phyloP scores from a whole-genome alignment of 306 rosid genomes.

The Abrus precatorius region DNA sequence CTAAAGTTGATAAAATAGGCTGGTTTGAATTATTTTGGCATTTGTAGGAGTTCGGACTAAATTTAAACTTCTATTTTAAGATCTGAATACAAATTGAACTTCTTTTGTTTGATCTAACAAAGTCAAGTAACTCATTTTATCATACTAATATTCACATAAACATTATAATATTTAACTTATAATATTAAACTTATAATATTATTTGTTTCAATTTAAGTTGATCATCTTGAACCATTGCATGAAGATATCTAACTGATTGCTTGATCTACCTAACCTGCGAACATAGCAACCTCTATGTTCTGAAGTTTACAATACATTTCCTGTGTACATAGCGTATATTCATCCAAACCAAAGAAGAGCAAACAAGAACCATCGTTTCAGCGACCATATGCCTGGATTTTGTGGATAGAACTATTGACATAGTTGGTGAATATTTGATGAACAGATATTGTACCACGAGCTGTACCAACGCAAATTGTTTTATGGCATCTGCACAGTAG shows the following conservation, averaged over 20 bases:
- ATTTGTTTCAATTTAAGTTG: not conserved
- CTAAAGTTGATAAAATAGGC: too few species aligned
- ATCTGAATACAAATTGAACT: too few species aligned
- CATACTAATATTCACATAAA: not conserved
- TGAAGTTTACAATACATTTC: not conserved
- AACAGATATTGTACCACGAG: not conserved
- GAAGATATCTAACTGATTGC: not conserved
- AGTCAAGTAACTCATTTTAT: too few species aligned
- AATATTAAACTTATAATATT: not conserved
- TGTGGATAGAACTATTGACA: not conserved
- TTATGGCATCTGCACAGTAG: not conserved
- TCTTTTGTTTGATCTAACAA: too few species aligned
- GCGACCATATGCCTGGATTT: not conserved
- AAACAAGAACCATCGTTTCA: not conserved
- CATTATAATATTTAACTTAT: not conserved
- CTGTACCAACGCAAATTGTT: not conserved
- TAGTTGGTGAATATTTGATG: conserved; percentile 1
- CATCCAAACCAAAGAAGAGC: conserved; percentile 2
- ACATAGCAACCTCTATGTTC: not conserved
- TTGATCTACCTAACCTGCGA: not conserved
- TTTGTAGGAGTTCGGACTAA: too few species aligned
- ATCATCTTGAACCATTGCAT: not conserved
- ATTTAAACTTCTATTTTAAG: too few species aligned
- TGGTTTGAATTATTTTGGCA: too few species aligned
- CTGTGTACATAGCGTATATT: not conserved